Base-by-base conservation (phyloP, 768 basidiomycete genomes). In the Crepidotus variabilis region DNA sequence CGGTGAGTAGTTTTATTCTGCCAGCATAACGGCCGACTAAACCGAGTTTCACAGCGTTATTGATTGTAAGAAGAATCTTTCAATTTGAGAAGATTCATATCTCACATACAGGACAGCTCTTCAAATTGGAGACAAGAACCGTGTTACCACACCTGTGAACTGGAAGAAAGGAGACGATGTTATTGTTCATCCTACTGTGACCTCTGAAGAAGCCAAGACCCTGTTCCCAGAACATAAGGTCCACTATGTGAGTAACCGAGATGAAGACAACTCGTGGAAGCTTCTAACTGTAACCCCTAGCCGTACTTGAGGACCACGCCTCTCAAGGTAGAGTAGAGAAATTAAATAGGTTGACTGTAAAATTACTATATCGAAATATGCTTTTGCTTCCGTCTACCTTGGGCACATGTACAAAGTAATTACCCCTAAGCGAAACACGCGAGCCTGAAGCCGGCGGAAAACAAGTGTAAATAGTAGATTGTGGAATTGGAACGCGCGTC, bases 131-230 rank as follows among this genome's bases (percentile, higher is more conserved):
- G 90, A 92, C 75, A 90, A 87, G 72, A 78, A 91, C 72, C 81
- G 81, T 61, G 79, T 94, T 58, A 90, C 90, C 21, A 96, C 94
- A 6, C 93, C 93, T 20, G 95, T 91, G 54, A 94, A 97, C 83
- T 98, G 96, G 96, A 84, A 87, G 61, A 87, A 87, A 70, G 94
- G 94, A 45, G 88, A 95, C 3, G 88, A 94, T 68, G 94, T 98
- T 56, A 97, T 99, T 67, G 87, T 99, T 46, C 92, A 94, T 69
- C 86, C 92, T 22, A 69, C 78, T 6, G 92, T 98, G 50, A 78
- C 76, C 58, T 87, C 87, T 68, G 92, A 97, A 22, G 90, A 98
- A 72, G 94, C 94, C 22, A 89, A 92, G 78, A 85, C 84, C 59
- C 75, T 97, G 57, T 98, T 98, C 88, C 92, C 93, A 28, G 76